phyloP scores from a whole-genome alignment of 2,329 filamentous ascomycete genomes.

The Cryphonectria japonica region DNA sequence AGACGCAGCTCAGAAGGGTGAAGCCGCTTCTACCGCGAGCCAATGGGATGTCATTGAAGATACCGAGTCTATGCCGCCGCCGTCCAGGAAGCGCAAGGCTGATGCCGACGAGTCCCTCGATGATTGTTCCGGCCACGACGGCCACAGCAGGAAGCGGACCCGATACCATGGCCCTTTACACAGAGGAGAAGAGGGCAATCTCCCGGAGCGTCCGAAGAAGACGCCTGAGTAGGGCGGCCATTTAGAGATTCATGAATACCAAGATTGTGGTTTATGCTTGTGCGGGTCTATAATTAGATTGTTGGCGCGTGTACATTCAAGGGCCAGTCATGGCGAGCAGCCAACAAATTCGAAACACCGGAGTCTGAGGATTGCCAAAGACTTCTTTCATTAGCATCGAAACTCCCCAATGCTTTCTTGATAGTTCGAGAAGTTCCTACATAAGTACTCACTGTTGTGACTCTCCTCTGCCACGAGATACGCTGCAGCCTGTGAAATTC shows the following conservation, averaged over 20 bases:
- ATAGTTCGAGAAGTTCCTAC: no score
- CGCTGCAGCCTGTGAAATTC: not conserved
- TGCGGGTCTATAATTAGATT: not conserved
- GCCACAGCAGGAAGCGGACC: not conserved
- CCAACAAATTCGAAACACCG: not conserved
- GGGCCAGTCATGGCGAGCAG: not conserved
- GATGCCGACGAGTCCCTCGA: not conserved
- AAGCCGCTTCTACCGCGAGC: not conserved
- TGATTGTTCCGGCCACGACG: not conserved
- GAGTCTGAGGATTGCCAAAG: not conserved
- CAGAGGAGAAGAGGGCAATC: not conserved
- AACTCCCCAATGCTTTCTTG: not conserved
- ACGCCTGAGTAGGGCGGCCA: not conserved
- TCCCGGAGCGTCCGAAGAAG: not conserved
- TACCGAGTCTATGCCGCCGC: not conserved
- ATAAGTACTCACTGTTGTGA: not conserved
- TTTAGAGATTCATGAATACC: not conserved
- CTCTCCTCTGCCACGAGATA: not conserved
- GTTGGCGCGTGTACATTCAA: not conserved
- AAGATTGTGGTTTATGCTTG: not conserved
- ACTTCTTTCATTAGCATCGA: not conserved
- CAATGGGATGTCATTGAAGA: not conserved
- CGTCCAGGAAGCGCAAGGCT: not conserved
- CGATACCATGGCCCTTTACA: not conserved
- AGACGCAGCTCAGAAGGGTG: no score